A percentile compares a stretch with the other conserved stretches of the same genome.
Conservation (phyloP, 108 stramenopile species). For the Schizochytrium sp. region DNA sequence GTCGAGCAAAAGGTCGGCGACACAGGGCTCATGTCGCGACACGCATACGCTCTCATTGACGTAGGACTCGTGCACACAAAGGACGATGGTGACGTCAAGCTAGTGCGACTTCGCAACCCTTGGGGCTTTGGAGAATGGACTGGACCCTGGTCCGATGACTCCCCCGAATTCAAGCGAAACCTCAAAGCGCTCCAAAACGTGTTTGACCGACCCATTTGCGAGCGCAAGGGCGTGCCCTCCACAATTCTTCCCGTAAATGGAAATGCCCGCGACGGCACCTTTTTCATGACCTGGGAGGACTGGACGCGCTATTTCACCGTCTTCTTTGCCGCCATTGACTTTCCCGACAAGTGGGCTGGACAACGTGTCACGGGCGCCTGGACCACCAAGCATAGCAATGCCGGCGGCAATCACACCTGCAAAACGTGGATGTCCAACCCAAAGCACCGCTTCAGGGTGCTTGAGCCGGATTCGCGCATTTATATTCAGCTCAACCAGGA, state of each 20-base stretch:
- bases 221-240: neutral
- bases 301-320: slow-evolving; percentile 19
- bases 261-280: slow-evolving; percentile 33
- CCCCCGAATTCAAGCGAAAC: slow-evolving; percentile 16
- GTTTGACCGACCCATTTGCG: neutral
- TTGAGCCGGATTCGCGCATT: neutral
- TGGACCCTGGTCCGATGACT: slow-evolving; percentile 33
- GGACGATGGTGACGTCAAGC: neutral
- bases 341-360: neutral
- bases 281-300: slow-evolving; percentile 42
- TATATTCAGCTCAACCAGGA: neutral
- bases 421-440: neutral
- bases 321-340: neutral
- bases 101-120: slow-evolving; percentile 34
- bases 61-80: neutral
- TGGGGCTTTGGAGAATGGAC: slow-evolving; percentile 38
- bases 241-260: neutral
- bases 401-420: neutral
- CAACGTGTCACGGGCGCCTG: neutral
- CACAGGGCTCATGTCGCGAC: slow-evolving; percentile 22
- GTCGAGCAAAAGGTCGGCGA: neutral
- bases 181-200: neutral
- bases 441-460: neutral
- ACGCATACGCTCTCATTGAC: slow-evolving; percentile 28
- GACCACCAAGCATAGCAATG: neutral